Conservation (phyloP, 2,329 filamentous ascomycete genomes). For the Neurospora sp. region DNA sequence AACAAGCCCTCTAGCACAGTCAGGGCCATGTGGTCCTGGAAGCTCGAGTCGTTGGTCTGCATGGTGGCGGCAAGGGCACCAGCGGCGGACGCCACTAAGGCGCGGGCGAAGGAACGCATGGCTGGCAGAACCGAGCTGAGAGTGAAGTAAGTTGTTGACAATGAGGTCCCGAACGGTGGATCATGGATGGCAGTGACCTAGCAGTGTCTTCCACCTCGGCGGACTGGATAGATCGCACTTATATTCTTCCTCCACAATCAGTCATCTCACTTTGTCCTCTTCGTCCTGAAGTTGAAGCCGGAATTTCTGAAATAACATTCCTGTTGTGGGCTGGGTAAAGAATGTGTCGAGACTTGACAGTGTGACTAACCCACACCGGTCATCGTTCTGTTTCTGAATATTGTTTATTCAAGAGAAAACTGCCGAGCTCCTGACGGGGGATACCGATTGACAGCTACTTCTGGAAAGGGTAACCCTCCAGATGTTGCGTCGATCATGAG, state of each 20-base stretch:
- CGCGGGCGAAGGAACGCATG: neutral
- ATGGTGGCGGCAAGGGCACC: neutral
- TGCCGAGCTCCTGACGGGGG: neutral
- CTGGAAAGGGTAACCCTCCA: neutral
- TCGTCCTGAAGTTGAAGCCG: neutral
- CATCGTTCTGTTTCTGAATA: neutral
- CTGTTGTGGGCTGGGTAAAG: neutral
- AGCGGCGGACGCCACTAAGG: neutral
- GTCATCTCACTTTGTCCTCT: neutral
- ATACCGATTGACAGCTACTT: neutral
- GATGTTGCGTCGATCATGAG: neutral
- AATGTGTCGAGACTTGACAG: neutral
- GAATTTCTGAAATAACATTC: neutral
- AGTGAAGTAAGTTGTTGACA: neutral
- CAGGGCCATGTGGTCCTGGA: neutral
- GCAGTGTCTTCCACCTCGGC: neutral
- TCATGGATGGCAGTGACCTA: neutral
- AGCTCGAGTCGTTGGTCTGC: neutral
- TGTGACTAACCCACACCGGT: neutral
- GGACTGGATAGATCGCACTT: neutral
- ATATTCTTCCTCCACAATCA: neutral
- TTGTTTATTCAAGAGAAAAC: neutral
- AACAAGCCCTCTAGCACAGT: neutral
- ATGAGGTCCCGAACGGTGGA: neutral
- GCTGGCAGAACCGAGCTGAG: neutral